These are phyloP conservation scores for Simplicillium sp. DNA, from an alignment of 2,329 filamentous ascomycete genomes.

Conservation along the genomic window DNA sequence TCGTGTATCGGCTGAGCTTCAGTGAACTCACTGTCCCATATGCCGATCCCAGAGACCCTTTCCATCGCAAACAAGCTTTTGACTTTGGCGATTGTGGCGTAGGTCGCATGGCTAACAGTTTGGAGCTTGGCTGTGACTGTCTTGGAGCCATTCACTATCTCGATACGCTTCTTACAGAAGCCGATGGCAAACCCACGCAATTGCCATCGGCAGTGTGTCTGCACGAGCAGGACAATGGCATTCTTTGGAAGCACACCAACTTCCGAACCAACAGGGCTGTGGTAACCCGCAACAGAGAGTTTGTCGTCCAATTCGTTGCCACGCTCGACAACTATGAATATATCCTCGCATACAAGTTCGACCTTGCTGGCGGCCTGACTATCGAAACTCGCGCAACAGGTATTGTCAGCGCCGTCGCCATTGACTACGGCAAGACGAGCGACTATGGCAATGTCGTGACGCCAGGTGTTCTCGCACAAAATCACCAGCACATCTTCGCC, in stretches of 20 bases:
- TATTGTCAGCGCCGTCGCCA: constrained; percentile 51
- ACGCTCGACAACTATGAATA: constrained; percentile 66
- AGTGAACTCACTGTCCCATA: constrained; percentile 66
- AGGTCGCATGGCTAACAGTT: constrained; percentile 58
- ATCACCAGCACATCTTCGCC: constrained; percentile 63
- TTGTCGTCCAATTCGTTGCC: constrained; percentile 60
- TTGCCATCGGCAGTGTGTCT: constrained; percentile 55
- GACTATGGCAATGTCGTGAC: constrained; percentile 53
- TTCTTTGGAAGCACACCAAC: constrained; percentile 65
- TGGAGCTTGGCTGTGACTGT: constrained; percentile 60
- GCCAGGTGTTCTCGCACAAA: constrained; percentile 55
- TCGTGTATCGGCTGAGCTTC: constrained; percentile 58
- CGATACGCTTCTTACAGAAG: constrained; percentile 42
- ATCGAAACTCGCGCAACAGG: constrained; percentile 58
- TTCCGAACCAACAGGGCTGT: constrained; percentile 53
- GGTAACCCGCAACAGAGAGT: constrained; percentile 48
- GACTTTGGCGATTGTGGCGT: constrained; percentile 63
- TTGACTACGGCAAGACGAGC: constrained; percentile 42
- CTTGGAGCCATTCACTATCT: constrained; percentile 59
- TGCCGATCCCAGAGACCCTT: constrained; percentile 54
- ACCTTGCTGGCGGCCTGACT: constrained; percentile 51
- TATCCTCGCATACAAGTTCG: constrained; percentile 42
- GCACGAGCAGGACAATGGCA: constrained; percentile 63
- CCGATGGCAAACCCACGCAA: constrained; percentile 41
- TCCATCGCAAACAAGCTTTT: constrained; percentile 62